Conservation (phyloP, 495 filamentous ascomycete genomes). For the Tuber borchii region DNA sequence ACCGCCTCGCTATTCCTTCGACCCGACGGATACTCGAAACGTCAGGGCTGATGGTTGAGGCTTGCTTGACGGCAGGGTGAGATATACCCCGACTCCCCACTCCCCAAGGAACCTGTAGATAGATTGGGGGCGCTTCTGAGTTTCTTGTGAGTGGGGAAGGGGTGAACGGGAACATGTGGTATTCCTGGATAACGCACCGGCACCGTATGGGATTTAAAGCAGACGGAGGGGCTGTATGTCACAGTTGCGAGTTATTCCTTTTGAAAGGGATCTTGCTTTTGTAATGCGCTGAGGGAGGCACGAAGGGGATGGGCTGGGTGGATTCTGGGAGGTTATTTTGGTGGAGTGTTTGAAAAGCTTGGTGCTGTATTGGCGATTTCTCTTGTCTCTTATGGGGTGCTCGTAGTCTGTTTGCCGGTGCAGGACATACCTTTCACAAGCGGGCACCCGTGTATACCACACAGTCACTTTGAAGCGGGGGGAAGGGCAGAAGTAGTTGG, state of each 20-base stretch:
- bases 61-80: neutral
- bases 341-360: neutral
- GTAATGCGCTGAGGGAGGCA: neutral
- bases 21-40: neutral
- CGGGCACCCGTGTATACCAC: too few species aligned
- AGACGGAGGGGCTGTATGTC: neutral
- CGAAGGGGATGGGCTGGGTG: neutral
- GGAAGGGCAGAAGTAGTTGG: too few species aligned
- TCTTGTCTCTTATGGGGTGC: neutral
- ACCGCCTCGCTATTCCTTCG: neutral
- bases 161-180: neutral
- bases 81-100: neutral
- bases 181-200: neutral
- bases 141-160: neutral
- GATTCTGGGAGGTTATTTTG: neutral
- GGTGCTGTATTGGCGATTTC: neutral
- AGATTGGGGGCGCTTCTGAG: neutral
- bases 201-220: neutral
- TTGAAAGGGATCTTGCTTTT: neutral
- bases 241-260: neutral
- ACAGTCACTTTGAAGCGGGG: too few species aligned
- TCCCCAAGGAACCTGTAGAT: neutral
- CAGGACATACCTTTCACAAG: too few species aligned
- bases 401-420: neutral
- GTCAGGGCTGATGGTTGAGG: neutral